A percentile compares a stretch with the other conserved stretches of the same genome.
phyloP scores from a whole-genome alignment of 805 yeast species.

The Ogataea ramenticola region DNA sequence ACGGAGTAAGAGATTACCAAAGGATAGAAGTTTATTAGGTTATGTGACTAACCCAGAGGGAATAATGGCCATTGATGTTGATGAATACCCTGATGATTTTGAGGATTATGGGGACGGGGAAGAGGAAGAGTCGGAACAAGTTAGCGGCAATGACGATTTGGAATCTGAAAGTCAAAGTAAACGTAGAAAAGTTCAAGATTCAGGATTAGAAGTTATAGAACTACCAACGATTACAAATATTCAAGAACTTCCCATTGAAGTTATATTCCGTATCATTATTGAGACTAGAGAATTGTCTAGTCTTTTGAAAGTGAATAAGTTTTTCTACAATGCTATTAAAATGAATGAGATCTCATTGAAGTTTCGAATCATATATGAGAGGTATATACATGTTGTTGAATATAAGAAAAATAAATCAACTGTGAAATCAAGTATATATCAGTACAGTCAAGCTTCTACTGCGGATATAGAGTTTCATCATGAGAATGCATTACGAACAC shows the following conservation, averaged over 20 bases:
- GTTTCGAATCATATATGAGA: neutral
- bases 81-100: neutral
- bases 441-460: neutral
- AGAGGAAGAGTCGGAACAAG: neutral
- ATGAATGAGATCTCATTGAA: slow-evolving; percentile 4
- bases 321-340: slow-evolving; percentile 5
- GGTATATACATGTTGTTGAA: neutral
- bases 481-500: slow-evolving; percentile 12
- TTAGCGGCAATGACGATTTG: no score
- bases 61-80: neutral
- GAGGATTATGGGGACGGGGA: neutral
- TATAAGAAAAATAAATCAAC: neutral
- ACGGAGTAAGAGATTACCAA: no score
- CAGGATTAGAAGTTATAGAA: neutral
- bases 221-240: neutral
- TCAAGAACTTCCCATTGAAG: slow-evolving; percentile 11
- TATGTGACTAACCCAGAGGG: no score
- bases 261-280: slow-evolving; percentile 10
- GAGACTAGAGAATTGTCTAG: slow-evolving; percentile 8
- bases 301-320: slow-evolving; percentile 4
- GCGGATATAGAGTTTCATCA: slow-evolving; percentile 8
- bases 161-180: neutral
- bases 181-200: no score
- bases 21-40: no score
- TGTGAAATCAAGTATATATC: neutral